Evolutionary conservation across 164 flowering plant species (phyloP), one percentile per base, ranked within the genome.

Genomic region (Kalanchoe fedtschenkoi): DNA sequence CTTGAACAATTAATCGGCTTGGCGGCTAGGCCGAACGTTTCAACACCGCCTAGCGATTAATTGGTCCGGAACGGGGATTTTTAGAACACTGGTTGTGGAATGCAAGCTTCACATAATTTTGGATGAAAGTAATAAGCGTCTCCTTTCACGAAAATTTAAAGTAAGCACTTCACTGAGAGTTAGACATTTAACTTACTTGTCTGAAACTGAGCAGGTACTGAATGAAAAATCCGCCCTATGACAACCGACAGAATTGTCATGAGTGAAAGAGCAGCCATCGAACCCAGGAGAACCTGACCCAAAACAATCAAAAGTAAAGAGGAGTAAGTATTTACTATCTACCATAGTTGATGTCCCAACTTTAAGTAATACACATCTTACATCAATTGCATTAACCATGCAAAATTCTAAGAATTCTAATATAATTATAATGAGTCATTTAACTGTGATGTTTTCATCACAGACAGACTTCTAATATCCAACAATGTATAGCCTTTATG

Each of bases 141-240:
- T 15, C 14, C 56, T 28, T 21, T 58, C 13, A 33, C 5, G 22
- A 4, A 26, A 33, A 34, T 2, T 34, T n/a, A 1, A 24, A 0
- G 10, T 22, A 26, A 21, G 10, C 15, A 13, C 33, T 13, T 15
- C 17, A 21, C 15, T 41, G 30, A 63, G 61, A 63, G 11, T 30
- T 17, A 32, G 41, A 61, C 41, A 9, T 58, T 47, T 17, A 54
- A 72, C 96, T 82, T 82, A 93, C 99, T 93, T 57, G 99, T 90
- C 70, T 90, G 96, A 72, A 93, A 93, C 62, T 93, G 99, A 71
- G 97, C 88, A 67, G 99, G 99, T 34, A 93, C 96, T 19, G 99
- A 86, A 42, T 85, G 80, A 81, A 93, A 93, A 75, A 93, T 74
- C 43, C 90, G 73, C 66, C 99, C 99, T 38, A 93, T 89, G 46